These are phyloP conservation scores for Fonsecaea nubica DNA, from an alignment of 2,329 filamentous ascomycete genomes.

Conservation along the genomic window DNA sequence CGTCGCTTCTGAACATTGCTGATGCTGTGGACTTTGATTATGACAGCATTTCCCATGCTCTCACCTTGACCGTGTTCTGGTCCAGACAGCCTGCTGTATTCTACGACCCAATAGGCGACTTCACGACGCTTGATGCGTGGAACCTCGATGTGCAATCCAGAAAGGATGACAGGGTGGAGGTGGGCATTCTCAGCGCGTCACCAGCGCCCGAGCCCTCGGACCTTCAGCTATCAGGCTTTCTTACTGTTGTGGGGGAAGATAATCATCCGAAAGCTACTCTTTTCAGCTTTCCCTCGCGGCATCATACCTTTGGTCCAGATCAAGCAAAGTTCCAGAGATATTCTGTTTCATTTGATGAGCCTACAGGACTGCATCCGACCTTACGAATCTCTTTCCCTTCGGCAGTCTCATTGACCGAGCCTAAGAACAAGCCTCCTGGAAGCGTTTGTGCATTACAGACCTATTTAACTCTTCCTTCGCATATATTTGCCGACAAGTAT, in stretches of 20 bases:
- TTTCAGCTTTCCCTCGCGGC: conserved; percentile 83
- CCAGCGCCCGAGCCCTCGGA: conserved; percentile 68
- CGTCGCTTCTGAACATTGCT: conserved; percentile 57
- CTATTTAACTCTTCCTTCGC: conserved; percentile 80
- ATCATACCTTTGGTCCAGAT: conserved; percentile 62
- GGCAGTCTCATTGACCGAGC: conserved; percentile 55
- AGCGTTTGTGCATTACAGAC: conserved; percentile 75
- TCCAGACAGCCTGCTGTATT: conserved; percentile 42
- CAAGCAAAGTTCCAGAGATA: conserved; percentile 59
- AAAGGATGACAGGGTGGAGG: conserved; percentile 61
- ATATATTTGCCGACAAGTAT: conserved; percentile 85
- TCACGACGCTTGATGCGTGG: conserved; percentile 51
- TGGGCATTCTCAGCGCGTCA: conserved; percentile 77
- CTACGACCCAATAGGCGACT: conserved; percentile 34
- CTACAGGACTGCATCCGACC: conserved; percentile 83
- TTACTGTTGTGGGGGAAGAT: conserved; percentile 79
- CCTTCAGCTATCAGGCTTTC: conserved; percentile 76
- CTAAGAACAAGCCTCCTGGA: conserved; percentile 50
- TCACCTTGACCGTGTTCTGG: conserved; percentile 72
- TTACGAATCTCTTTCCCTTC: conserved; percentile 70
- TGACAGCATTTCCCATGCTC: conserved; percentile 69
- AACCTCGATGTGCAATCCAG: conserved; percentile 46
- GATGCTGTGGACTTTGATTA: conserved; percentile 78
- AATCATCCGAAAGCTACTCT: conserved; percentile 73
- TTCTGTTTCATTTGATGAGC: conserved; percentile 67